Evolutionary conservation across 305 asterid genomes (phyloP).

Genomic region (Fraxinus paxiana): DNA sequence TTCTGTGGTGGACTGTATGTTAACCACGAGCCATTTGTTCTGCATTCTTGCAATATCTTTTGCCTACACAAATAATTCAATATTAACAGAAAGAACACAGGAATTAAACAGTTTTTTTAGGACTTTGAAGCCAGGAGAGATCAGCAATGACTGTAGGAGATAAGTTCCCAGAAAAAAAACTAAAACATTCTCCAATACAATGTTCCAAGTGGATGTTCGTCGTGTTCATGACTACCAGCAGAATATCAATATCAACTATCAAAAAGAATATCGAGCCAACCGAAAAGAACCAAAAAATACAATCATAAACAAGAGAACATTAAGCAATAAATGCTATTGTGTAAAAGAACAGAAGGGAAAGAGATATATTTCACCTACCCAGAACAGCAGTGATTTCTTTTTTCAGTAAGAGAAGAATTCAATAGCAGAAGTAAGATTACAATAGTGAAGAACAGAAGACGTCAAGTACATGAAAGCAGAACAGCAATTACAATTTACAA

Average conservation of each 20-base stretch:
- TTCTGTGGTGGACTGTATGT: slow-evolving; percentile 90
- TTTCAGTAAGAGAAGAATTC: not conserved
- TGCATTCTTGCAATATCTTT: slow-evolving; percentile 71
- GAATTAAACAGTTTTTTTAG: slow-evolving; percentile 6
- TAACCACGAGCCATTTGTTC: slow-evolving; percentile 87
- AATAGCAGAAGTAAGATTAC: not conserved
- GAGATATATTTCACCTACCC: not conserved
- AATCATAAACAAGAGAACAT: slow-evolving; percentile 4
- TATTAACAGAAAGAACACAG: slow-evolving; percentile 10
- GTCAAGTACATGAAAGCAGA: not conserved
- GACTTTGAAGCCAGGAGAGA: not conserved
- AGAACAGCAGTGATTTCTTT: not conserved
- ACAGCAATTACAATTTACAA: not conserved
- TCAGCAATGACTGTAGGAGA: not conserved
- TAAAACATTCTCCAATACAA: slow-evolving; percentile 4
- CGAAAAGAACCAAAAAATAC: not conserved
- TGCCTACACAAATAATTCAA: slow-evolving; percentile 47
- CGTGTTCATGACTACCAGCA: slow-evolving; percentile 19
- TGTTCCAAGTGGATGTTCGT: not conserved
- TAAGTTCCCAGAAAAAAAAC: slow-evolving; percentile 7
- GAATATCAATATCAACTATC: not conserved
- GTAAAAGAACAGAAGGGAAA: not conserved
- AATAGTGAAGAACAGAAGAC: not conserved
- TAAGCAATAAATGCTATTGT: not conserved
- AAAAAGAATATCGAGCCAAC: not conserved